Conservation (phyloP, 805 yeast genomes). For the Ogataea glucozyma region DNA sequence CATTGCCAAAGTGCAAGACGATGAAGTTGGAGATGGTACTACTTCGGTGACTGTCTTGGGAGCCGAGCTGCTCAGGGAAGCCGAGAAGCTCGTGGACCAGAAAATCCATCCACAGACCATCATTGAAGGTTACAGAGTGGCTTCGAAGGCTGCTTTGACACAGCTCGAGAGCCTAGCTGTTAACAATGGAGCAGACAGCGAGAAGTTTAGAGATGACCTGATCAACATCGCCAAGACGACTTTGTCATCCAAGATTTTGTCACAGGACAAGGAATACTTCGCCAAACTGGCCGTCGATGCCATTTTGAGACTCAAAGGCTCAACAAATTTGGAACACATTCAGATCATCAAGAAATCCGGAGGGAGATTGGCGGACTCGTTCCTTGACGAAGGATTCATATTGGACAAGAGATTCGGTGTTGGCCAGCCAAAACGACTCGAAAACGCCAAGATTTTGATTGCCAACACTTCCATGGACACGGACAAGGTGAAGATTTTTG, state of each 20-base stretch:
- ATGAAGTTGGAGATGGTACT: constrained; percentile 98
- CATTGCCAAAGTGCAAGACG: constrained; percentile 94
- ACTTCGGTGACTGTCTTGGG: constrained; percentile 92
- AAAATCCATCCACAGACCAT: constrained; percentile 98
- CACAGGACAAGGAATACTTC: constrained; percentile 93
- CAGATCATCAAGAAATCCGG: constrained; percentile 93
- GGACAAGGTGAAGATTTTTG: constrained; percentile 95
- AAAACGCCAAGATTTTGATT: constrained; percentile 82
- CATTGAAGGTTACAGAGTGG: constrained; percentile 92
- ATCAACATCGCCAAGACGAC: constrained; percentile 90
- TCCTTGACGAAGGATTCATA: constrained; percentile 93
- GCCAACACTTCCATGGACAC: constrained; percentile 97
- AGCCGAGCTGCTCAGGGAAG: constrained; percentile 90
- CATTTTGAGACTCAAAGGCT: constrained; percentile 79
- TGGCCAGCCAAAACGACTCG: constrained; percentile 83
- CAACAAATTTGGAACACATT: constrained; percentile 86
- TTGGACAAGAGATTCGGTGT: constrained; percentile 91
- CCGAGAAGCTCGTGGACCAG: constrained; percentile 87
- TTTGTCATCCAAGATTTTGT: constrained; percentile 84
- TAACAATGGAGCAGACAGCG: constrained; percentile 62
- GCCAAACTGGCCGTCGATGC: constrained; percentile 94
- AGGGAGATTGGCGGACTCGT: constrained; percentile 88
- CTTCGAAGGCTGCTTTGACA: constrained; percentile 76
- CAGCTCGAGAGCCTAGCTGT: constrained; percentile 80
- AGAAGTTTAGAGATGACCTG: constrained; percentile 71